Percentiles rank a stretch among this genome's conserved stretches.
phyloP scores from a whole-genome alignment of 2,329 filamentous ascomycete genomes.

The Sclerotiophoma versabilis region DNA sequence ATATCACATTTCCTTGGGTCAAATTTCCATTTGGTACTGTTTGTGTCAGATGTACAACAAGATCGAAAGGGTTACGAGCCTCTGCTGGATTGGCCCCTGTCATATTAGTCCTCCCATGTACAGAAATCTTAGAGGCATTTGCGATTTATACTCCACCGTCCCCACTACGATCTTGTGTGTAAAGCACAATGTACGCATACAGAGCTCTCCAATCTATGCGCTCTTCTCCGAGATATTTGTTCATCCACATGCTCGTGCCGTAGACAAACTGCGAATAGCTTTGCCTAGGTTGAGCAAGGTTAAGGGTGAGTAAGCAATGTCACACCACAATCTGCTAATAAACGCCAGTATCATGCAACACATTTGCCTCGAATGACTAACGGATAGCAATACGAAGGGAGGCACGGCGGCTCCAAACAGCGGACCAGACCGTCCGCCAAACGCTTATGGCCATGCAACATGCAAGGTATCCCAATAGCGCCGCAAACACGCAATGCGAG shows the following conservation, averaged over 20 bases:
- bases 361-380: no score
- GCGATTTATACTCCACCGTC: constrained; percentile 27
- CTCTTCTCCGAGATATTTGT: no score
- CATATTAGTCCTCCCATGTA: constrained; percentile 49
- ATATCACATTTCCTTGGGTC: constrained; percentile 47
- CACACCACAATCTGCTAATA: constrained; percentile 15
- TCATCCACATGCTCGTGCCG: constrained; percentile 1
- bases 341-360: neutral
- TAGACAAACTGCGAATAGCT: constrained; percentile 3
- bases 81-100: constrained; percentile 39
- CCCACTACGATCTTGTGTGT: constrained; percentile 26
- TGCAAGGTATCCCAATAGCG: no score
- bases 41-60: constrained; percentile 43
- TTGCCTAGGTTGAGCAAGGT: neutral
- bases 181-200: constrained; percentile 29
- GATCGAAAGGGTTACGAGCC: constrained; percentile 34
- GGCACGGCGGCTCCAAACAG: no score
- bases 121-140: constrained; percentile 48
- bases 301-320: constrained; percentile 6
- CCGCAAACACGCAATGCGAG: no score
- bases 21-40: constrained; percentile 46
- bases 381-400: no score
- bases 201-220: constrained; percentile 32
- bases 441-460: no score
- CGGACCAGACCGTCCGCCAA: no score